These are phyloP conservation scores for Castanea crenata DNA, from an alignment of 306 rosid species.

Conservation along the genomic window DNA sequence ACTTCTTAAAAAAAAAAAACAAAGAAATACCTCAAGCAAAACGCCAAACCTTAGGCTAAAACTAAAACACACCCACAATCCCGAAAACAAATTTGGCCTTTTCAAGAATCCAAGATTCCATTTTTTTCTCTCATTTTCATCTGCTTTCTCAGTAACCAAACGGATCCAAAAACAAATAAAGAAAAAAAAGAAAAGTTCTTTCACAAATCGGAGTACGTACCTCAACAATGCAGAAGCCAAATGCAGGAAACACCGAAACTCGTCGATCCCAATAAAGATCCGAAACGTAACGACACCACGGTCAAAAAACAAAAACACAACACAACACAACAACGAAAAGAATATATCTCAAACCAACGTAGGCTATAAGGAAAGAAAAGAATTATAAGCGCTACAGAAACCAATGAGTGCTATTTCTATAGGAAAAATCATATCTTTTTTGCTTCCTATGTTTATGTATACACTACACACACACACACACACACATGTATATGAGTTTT, in stretches of 20 bases:
- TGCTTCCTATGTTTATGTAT: too few species aligned
- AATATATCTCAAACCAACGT: slow-evolving; percentile 33
- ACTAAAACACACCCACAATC: not conserved
- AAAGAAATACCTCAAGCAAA: not conserved
- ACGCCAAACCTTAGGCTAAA: too few species aligned
- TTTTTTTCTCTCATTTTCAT: not conserved
- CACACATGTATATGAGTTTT: too few species aligned
- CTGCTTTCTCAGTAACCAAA: slow-evolving; percentile 5
- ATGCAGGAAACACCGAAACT: slow-evolving; percentile 16
- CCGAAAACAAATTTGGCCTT: not conserved
- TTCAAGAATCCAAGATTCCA: not conserved
- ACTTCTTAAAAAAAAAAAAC: too few species aligned
- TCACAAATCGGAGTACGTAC: not conserved
- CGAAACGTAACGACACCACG: slow-evolving; percentile 35
- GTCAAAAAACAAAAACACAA: not conserved
- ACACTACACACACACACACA: too few species aligned
- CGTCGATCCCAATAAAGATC: slow-evolving; percentile 49
- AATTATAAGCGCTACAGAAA: slow-evolving; percentile 29
- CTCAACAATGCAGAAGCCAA: slow-evolving; percentile 22
- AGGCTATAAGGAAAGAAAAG: slow-evolving; percentile 73
- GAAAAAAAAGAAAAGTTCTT: not conserved
- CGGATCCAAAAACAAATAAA: not conserved
- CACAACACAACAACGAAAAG: too few species aligned
- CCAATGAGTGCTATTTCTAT: slow-evolving; percentile 2
- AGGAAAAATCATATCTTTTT: too few species aligned